Evolutionary conservation across 306 rosid genomes (phyloP), one percentile per base, ranked within the genome.

Genomic region (Gleditsia sinensis): DNA sequence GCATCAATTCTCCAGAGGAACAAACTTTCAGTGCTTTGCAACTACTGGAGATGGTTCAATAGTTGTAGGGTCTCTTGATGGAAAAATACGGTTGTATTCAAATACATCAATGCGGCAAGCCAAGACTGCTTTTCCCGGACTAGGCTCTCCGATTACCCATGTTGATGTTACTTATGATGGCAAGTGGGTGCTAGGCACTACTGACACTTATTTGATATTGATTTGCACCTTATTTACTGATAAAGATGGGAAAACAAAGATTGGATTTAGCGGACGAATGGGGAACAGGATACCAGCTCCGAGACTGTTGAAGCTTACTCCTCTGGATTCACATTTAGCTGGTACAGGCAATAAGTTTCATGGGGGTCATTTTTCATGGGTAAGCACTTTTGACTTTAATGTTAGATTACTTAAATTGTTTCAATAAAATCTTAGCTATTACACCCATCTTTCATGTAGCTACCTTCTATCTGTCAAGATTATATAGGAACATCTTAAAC

Each of bases 281-380:
- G 98, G 98, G 51, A 93, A 93, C 82, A 86, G 74, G 80, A 91
- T 91, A 57, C 84, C 90, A 14, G 96, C 97, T 78, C 97, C 98
- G 0, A 91, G 98, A 78, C 57, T 93, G 83, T 79, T 93, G 88
- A 93, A 93, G 88, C 81, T 93, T 66, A 89, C 89, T 54, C 97
- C 94, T 75, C 80, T 93, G 67, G 97, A 93, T 83, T 93, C 98
- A 5, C 94, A 93, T 86, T 88, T 88, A 88, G 97, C 97, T 66
- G 96, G 97, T 46, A 4, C 85, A 11, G 83, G 50, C 82, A 93
- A 93, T 48, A 91, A 69, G 76, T 91, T 93, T 58, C 98, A 88
- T 50, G 94, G 97, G 42, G 98, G 97, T 57, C 98, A 93, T 67
- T 91, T 93, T 80, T 93, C 98, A 49, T 93, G 97, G 98, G 98